phyloP scores from a whole-genome alignment of 345 rosid species.

The Hibiscus syriacus region DNA sequence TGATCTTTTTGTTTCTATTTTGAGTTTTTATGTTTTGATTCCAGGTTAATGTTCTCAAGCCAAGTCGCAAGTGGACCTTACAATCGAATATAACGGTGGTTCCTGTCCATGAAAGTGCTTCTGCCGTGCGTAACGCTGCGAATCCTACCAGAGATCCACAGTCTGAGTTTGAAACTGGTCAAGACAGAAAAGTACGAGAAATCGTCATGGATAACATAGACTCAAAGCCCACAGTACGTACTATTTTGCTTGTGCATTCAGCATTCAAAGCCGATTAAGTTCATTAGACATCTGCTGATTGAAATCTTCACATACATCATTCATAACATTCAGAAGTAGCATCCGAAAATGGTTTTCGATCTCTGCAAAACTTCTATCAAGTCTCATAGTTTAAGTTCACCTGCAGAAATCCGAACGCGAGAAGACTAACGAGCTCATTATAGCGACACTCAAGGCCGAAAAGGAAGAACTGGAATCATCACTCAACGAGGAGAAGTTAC shows the following conservation, averaged over 20 bases:
- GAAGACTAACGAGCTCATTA: conserved; percentile 36
- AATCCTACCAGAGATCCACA: conserved; percentile 74
- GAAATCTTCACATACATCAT: too few species aligned
- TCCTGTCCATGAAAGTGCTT: conserved; percentile 64
- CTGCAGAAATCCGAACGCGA: conserved; percentile 48
- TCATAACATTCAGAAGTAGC: background rate
- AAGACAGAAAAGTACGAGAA: conserved; percentile 84
- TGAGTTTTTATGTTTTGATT: conserved; percentile 7
- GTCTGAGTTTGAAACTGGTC: conserved; percentile 68
- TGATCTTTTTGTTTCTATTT: background rate
- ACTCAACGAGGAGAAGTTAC: conserved; percentile 64
- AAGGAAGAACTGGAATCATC: conserved; percentile 73
- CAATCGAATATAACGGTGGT: too few species aligned
- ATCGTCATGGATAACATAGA: conserved; percentile 67
- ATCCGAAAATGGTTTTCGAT: background rate
- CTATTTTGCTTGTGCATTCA: conserved; percentile 4
- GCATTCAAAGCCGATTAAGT: background rate
- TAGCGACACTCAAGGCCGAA: conserved; percentile 58
- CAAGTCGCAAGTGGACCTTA: conserved; percentile 93
- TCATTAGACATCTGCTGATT: background rate
- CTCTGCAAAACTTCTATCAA: background rate
- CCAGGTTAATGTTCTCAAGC: conserved; percentile 86
- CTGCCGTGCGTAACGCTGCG: conserved; percentile 61
- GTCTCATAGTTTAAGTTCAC: conserved; percentile 3
- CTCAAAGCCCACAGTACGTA: conserved; percentile 16